phyloP scores from a whole-genome alignment of 2,329 filamentous ascomycete species.

The Bisporella sp. region DNA sequence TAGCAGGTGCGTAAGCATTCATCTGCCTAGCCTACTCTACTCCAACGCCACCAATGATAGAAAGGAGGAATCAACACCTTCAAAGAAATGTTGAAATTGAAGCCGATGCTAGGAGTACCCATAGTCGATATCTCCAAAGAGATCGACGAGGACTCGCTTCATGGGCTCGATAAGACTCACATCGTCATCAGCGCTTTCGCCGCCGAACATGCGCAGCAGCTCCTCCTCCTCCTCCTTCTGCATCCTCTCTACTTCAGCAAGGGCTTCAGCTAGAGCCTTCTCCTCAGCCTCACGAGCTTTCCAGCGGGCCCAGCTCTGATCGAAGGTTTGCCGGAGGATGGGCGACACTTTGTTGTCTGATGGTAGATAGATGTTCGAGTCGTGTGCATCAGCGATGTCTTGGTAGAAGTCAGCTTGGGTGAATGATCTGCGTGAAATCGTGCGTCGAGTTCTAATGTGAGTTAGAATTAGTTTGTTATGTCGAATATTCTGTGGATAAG shows the following conservation, averaged over 20 bases:
- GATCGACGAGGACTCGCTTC: constrained; percentile 24
- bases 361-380: background rate
- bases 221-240: constrained; percentile 21
- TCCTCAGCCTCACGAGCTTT: constrained; percentile 23
- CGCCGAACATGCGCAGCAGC: constrained; percentile 20
- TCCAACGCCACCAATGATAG: background rate
- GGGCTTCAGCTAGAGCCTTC: constrained; percentile 7
- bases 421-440: background rate
- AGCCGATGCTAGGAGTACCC: constrained; percentile 21
- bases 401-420: background rate
- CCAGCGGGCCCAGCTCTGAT: constrained; percentile 24
- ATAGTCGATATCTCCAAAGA: constrained; percentile 28
- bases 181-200: constrained; percentile 18
- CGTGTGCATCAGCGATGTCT: background rate
- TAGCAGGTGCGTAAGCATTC: constrained; percentile 24
- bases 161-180: constrained; percentile 26
- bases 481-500: background rate
- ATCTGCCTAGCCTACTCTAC: constrained; percentile 8
- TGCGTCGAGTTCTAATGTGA: background rate
- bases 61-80: constrained; percentile 2
- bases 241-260: constrained; percentile 17
- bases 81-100: constrained; percentile 7
- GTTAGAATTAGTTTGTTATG: background rate
- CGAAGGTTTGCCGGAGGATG: background rate
- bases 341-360: background rate